phyloP scores from a whole-genome alignment of 371 early-diverging fungal genomes.

The Zopfochytrium polystomum region DNA sequence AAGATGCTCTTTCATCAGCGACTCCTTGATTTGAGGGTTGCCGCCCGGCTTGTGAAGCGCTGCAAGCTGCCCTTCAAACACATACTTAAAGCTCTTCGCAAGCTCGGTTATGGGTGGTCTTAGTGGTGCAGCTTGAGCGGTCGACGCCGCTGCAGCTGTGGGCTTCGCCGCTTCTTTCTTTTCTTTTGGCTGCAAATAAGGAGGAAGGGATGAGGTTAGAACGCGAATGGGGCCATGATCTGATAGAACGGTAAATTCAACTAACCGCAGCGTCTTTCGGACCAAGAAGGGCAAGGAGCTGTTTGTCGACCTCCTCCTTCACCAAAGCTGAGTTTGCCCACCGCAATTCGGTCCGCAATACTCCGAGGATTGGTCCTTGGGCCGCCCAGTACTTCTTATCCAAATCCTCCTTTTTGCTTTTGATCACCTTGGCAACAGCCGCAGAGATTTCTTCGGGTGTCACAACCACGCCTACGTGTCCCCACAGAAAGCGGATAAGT shows the following conservation, averaged over 20 bases:
- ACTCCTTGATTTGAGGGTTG: constrained; percentile 93
- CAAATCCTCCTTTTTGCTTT: constrained; percentile 64
- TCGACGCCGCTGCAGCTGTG: constrained; percentile 9
- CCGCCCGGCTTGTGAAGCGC: constrained; percentile 95
- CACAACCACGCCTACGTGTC: constrained; percentile 67
- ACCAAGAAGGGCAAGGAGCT: constrained; percentile 78
- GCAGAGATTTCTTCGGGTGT: constrained; percentile 46
- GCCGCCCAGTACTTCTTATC: constrained; percentile 78
- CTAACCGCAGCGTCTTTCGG: constrained; percentile 81
- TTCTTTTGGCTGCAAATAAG: constrained; percentile 39
- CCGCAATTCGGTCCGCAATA: constrained; percentile 65
- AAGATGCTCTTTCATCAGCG: constrained; percentile 90
- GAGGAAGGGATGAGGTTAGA: too few relatives aligned
- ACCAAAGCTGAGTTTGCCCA: constrained; percentile 90
- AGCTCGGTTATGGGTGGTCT: constrained; percentile 39
- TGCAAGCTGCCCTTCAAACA: constrained; percentile 89
- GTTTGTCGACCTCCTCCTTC: constrained; percentile 82
- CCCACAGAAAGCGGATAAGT: neutral
- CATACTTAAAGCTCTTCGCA: constrained; percentile 45
- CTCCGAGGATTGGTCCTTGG: constrained; percentile 72
- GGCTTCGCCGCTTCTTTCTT: constrained; percentile 19
- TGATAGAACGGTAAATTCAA: too few relatives aligned
- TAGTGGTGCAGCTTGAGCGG: constrained; percentile 28
- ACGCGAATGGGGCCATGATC: too few relatives aligned
- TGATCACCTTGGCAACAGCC: constrained; percentile 35